Conservation (phyloP, 306 rosid genomes). For the Lablab purpureus region DNA sequence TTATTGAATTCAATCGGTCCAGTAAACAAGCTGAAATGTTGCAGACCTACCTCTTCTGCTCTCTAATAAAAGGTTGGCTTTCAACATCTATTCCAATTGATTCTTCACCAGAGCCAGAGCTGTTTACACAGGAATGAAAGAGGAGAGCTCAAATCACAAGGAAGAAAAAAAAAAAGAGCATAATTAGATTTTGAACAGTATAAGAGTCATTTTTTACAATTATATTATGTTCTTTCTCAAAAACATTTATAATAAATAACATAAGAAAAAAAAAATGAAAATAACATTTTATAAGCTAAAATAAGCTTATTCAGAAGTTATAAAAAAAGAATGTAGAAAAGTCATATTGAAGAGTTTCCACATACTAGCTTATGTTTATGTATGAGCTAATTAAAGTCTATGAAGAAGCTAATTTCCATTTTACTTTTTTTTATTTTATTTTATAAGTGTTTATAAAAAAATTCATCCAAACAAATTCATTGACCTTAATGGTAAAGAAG, state of each 20-base stretch:
- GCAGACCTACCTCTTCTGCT: constrained; percentile 62
- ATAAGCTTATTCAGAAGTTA: too few species aligned
- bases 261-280: too few species aligned
- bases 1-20: constrained; percentile 13
- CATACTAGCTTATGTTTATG: too few species aligned
- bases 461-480: neutral
- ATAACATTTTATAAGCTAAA: too few species aligned
- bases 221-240: neutral
- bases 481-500: constrained; percentile 55
- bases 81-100: constrained; percentile 53
- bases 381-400: too few species aligned
- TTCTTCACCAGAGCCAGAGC: constrained; percentile 62
- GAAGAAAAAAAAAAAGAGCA: neutral
- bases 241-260: too few species aligned
- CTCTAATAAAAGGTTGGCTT: constrained; percentile 66
- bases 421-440: too few species aligned
- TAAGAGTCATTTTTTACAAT: neutral
- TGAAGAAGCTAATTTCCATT: too few species aligned
- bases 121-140: constrained; percentile 41
- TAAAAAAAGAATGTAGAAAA: too few species aligned
- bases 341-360: too few species aligned
- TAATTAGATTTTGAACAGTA: constrained; percentile 9
- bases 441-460: too few species aligned
- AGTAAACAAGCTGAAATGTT: constrained; percentile 20
- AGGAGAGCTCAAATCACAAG: neutral